Evolutionary conservation across 2,329 filamentous ascomycete species (phyloP).

Genomic region (Fusarium brachygibbosum): DNA sequence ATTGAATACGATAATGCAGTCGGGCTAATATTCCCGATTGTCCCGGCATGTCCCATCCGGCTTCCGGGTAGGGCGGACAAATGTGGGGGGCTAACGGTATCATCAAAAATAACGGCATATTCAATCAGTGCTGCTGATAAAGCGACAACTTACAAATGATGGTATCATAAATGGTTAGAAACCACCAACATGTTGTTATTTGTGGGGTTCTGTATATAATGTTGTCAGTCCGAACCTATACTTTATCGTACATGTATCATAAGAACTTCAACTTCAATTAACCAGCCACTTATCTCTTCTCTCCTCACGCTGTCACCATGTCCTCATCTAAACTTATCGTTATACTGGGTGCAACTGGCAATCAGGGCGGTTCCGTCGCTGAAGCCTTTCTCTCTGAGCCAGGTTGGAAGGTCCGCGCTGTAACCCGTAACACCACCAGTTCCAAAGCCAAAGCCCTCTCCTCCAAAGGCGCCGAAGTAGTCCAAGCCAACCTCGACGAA

Average conservation of each 20-base stretch:
- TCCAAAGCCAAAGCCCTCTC: conserved; percentile 22
- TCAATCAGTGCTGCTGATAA: conserved; percentile 10
- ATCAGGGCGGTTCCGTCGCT: conserved; percentile 37
- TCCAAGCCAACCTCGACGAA: conserved; percentile 15
- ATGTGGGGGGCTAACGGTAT: conserved; percentile 14
- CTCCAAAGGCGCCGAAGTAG: conserved; percentile 20
- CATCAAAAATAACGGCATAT: background rate
- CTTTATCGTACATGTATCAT: background rate
- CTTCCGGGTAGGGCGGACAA: conserved; percentile 1
- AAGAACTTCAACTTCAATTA: background rate
- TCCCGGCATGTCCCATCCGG: background rate
- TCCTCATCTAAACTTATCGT: conserved; percentile 28
- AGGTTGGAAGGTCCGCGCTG: conserved; percentile 29
- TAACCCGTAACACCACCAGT: conserved; percentile 30
- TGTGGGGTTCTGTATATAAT: conserved; percentile 11
- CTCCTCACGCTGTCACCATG: conserved; percentile 1
- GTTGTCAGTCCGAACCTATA: background rate
- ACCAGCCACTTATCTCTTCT: background rate
- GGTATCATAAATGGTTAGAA: background rate
- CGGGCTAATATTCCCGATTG: background rate
- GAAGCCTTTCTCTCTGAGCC: conserved; percentile 20
- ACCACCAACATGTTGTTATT: background rate
- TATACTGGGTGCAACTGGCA: conserved; percentile 38
- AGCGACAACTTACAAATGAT: background rate
- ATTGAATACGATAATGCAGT: background rate